Base-by-base conservation (phyloP, 306 rosid species). In the Quercus glauca region DNA sequence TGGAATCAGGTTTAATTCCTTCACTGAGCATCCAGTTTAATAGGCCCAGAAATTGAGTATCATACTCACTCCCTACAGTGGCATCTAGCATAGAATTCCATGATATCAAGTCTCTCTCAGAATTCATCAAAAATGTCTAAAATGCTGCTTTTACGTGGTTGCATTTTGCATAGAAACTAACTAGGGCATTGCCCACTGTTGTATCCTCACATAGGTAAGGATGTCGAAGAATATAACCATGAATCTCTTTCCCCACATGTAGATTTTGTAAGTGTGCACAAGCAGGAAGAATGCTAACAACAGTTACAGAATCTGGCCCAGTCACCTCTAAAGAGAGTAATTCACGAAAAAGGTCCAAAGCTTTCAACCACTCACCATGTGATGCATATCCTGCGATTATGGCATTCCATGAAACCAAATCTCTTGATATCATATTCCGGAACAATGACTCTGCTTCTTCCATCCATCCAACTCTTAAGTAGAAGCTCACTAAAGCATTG, bases 401-500 rank as follows among this genome's bases (percentile, higher is more conserved):
- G 77, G 95, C 84, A 86, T 94, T 94, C 99, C 97, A 92, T 65
- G 99, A 88, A 81, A 94, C 89, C 89, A 92, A 90, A 87, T 94
- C 98, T 78, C 88, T 91, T 76, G 83, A 83, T 78, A 76, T 84
- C 95, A 90, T 91, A 75, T 76, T 63, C 84, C 82, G 65, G 79
- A 94, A 92, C 84, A 92, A 73, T 49, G 71, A 85, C 65, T 90
- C 92, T 1, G 97, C 97, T 80, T 86, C 82, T 81, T 74, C 80
- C 49, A 78, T 79, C 71, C 55, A 81, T 53, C 99, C 95, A 87
- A 83, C 82, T 83, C 83, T 89, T 78, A 88, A 51, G 78, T 94
- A 92, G 83, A 91, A 91, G 83, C 94, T 92, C 64, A 92, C 75
- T 84, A 94, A 88, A 81, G 99, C 89, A 87, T 94, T 94, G 80